A percentile compares a stretch with the other conserved stretches of the same genome.
These are phyloP conservation scores for Leccinum griseonigrum DNA, from an alignment of 1,284 basidiomycete species.

Conservation along the genomic window DNA sequence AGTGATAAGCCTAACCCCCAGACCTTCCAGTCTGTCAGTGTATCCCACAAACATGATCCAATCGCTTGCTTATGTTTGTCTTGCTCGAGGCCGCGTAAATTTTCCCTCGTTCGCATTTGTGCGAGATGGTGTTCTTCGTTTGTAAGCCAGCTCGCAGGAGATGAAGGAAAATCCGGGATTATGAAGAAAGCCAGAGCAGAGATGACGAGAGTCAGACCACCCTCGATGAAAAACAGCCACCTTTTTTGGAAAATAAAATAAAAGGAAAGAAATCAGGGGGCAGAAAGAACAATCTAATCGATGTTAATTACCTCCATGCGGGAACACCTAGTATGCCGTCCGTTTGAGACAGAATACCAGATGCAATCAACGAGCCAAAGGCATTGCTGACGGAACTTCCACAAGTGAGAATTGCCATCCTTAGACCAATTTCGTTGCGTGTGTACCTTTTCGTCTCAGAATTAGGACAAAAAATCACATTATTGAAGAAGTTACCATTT, in stretches of 20 bases:
- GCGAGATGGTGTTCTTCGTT: conserved; percentile 52
- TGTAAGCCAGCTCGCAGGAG: conserved; percentile 43
- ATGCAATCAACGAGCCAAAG: conserved; percentile 78
- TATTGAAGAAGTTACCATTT: conserved; percentile 21
- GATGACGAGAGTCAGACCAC: conserved; percentile 46
- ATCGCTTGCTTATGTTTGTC: conserved; percentile 31
- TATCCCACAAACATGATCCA: conserved; percentile 29
- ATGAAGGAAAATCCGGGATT: conserved; percentile 58
- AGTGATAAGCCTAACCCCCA: conserved; percentile 52
- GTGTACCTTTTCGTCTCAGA: conserved; percentile 14
- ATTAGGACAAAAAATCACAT: neutral
- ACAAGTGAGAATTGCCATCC: conserved; percentile 71
- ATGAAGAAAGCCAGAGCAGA: conserved; percentile 48
- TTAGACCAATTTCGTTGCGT: conserved; percentile 55
- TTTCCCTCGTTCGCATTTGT: conserved; percentile 55
- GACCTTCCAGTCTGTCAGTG: conserved; percentile 54
- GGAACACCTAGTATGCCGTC: conserved; percentile 65
- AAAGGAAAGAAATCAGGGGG: neutral
- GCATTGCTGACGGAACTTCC: conserved; percentile 79
- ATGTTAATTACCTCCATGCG: conserved; percentile 61
- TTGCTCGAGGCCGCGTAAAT: conserved; percentile 46
- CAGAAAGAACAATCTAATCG: neutral
- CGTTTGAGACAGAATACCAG: conserved; percentile 68
- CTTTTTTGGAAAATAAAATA: conserved; percentile 1
- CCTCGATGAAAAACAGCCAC: conserved; percentile 36